Evolutionary conservation across 768 basidiomycete species (phyloP).

Genomic region (Mycena alexandri): DNA sequence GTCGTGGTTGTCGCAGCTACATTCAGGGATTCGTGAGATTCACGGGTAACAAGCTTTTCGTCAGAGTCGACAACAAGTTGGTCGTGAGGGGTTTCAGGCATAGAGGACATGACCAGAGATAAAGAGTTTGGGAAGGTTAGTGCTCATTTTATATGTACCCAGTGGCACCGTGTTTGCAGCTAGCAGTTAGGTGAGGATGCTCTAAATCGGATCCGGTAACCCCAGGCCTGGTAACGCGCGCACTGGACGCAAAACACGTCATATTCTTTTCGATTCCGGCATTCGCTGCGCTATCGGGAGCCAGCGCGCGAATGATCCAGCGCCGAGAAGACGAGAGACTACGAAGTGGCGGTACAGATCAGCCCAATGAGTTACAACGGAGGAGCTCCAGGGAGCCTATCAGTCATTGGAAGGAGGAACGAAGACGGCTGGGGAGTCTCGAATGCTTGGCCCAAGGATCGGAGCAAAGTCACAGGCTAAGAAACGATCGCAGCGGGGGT

Average conservation of each 20-base stretch:
- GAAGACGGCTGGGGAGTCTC: conserved; percentile 14
- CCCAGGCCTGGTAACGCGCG: conserved; percentile 7
- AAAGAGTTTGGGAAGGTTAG: neutral
- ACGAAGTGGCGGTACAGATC: conserved; percentile 31
- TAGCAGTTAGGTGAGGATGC: neutral
- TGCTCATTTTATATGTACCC: conserved; percentile 11
- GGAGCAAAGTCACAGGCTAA: conserved; percentile 23
- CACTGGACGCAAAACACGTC: conserved; percentile 22
- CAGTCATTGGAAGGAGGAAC: conserved; percentile 4
- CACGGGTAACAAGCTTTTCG: conserved; percentile 6
- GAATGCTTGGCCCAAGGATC: conserved; percentile 18
- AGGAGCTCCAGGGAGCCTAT: conserved; percentile 20
- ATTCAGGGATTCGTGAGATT: conserved; percentile 17
- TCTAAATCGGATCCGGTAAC: conserved; percentile 33
- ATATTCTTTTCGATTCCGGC: conserved; percentile 30
- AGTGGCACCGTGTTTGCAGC: conserved; percentile 6
- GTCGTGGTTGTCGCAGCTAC: neutral
- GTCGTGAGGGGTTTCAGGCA: conserved; percentile 1
- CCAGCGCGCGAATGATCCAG: neutral
- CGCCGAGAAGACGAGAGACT: conserved; percentile 23
- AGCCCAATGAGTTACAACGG: conserved; percentile 23
- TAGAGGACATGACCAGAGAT: neutral
- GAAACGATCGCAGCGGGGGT: conserved; percentile 26
- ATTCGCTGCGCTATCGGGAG: conserved; percentile 21
- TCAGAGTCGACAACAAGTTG: neutral